phyloP scores from a whole-genome alignment of 352 stramenopile genomes.

The Phytophthora sojae region DNA sequence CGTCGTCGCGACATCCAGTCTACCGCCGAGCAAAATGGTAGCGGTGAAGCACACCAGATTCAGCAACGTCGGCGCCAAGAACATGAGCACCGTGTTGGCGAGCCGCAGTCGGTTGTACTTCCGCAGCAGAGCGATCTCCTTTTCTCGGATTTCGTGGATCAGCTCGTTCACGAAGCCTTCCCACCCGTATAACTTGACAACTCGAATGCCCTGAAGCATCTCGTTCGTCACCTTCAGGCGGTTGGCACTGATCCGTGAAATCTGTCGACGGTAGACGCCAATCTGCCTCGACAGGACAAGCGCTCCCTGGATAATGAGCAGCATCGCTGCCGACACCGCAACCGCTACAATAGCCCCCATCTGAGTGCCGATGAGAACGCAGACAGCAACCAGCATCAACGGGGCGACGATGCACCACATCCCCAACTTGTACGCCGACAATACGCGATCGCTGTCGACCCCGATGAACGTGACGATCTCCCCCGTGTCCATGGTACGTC shows the following conservation, averaged over 20 bases:
- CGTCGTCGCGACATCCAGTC: constrained; percentile 91
- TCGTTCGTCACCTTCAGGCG: constrained; percentile 94
- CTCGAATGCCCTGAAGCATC: constrained; percentile 87
- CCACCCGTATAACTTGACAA: constrained; percentile 92
- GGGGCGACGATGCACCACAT: not conserved
- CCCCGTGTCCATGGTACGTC: constrained; percentile 49
- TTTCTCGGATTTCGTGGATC: constrained; percentile 40
- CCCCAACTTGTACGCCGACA: constrained; percentile 32
- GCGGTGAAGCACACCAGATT: constrained; percentile 87
- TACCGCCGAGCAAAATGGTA: constrained; percentile 73
- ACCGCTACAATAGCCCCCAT: constrained; percentile 15
- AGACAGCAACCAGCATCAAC: not conserved
- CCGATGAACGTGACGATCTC: constrained; percentile 62
- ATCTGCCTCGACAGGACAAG: constrained; percentile 10
- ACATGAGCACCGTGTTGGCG: constrained; percentile 57
- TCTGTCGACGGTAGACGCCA: constrained; percentile 19
- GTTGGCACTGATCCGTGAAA: constrained; percentile 47
- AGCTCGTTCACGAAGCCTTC: constrained; percentile 35
- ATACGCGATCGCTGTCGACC: constrained; percentile 44
- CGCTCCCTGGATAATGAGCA: constrained; percentile 22
- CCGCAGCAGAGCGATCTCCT: constrained; percentile 43
- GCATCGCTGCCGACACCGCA: not conserved
- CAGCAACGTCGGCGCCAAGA: constrained; percentile 49
- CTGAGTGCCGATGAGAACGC: constrained; percentile 26
- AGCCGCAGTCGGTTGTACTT: constrained; percentile 49